A percentile compares a stretch with the other conserved stretches of the same genome.
These are phyloP conservation scores for Fusarium bulbicola DNA, from an alignment of 2,329 filamentous ascomycete species.

Conservation along the genomic window DNA sequence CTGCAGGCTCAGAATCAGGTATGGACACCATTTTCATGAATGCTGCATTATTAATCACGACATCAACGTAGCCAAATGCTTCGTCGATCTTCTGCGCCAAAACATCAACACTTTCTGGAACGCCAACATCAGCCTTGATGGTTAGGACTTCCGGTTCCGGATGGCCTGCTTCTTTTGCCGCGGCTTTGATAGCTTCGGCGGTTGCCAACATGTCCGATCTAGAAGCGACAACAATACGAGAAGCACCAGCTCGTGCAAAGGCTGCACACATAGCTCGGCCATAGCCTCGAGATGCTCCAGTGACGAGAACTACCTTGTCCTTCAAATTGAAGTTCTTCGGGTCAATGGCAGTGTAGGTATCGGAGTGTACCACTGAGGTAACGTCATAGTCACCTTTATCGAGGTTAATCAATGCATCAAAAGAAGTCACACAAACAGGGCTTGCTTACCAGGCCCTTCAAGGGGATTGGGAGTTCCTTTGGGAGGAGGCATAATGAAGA, in stretches of 20 bases:
- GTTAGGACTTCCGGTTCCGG: background rate
- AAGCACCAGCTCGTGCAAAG: constrained; percentile 2
- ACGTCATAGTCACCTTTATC: constrained; percentile 4
- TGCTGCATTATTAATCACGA: constrained; percentile 17
- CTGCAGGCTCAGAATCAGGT: constrained; percentile 1
- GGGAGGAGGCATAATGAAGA: constrained; percentile 1
- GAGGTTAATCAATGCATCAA: background rate
- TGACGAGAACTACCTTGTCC: constrained; percentile 4
- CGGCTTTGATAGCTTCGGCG: background rate
- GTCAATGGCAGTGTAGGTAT: constrained; percentile 9
- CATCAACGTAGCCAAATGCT: background rate
- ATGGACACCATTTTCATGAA: constrained; percentile 12
- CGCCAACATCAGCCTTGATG: constrained; percentile 4
- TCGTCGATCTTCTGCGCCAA: background rate
- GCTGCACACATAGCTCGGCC: constrained; percentile 9
- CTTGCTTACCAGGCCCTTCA: constrained; percentile 3
- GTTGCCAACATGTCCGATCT: constrained; percentile 7
- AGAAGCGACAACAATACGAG: background rate
- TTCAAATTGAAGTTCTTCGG: background rate
- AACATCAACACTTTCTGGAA: constrained; percentile 3
- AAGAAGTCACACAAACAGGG: accelerated
- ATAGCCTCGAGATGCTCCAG: constrained; percentile 13
- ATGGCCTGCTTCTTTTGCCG: background rate
- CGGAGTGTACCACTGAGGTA: background rate
- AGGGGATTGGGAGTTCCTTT: constrained; percentile 10